Conservation (phyloP, 768 basidiomycete species). For the Hericium erinaceus region DNA sequence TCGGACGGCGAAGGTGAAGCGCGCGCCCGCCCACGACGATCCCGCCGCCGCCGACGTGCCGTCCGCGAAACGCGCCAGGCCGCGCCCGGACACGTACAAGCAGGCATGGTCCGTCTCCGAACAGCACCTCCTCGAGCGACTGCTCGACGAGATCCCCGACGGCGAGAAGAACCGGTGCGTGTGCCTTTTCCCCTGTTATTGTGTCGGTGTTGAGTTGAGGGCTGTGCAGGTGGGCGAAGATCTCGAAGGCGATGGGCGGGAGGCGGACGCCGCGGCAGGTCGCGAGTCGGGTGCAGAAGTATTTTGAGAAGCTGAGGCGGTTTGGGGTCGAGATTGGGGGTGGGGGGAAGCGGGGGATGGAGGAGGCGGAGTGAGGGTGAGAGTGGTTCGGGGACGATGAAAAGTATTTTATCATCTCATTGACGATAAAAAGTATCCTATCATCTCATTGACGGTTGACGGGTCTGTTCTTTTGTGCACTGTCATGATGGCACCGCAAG, state of each 20-base stretch:
- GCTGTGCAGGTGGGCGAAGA: conserved; percentile 60
- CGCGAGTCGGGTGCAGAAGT: conserved; percentile 84
- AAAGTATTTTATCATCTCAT: neutral
- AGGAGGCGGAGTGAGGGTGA: neutral
- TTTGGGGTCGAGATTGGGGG: conserved; percentile 44
- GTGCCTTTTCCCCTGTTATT: neutral
- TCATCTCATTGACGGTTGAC: neutral
- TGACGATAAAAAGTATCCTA: neutral
- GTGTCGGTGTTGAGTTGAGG: neutral
- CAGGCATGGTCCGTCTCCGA: conserved; percentile 70
- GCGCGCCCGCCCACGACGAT: neutral
- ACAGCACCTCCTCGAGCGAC: conserved; percentile 66
- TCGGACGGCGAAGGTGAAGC: neutral
- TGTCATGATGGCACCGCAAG: no score
- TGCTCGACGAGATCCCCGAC: conserved; percentile 68
- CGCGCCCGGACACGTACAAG: conserved; percentile 72
- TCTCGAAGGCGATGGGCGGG: conserved; percentile 75
- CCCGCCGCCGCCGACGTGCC: neutral
- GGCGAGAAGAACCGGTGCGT: conserved; percentile 66
- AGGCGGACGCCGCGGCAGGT: conserved; percentile 72
- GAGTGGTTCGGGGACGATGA: neutral
- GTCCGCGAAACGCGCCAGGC: conserved; percentile 17
- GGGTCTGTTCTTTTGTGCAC: neutral
- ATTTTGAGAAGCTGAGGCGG: conserved; percentile 74
- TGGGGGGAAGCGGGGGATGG: neutral